Evolutionary conservation across 331 rosid genomes (phyloP), one percentile per base, ranked within the genome.

Genomic region (Rhamnella rubrinervis): DNA sequence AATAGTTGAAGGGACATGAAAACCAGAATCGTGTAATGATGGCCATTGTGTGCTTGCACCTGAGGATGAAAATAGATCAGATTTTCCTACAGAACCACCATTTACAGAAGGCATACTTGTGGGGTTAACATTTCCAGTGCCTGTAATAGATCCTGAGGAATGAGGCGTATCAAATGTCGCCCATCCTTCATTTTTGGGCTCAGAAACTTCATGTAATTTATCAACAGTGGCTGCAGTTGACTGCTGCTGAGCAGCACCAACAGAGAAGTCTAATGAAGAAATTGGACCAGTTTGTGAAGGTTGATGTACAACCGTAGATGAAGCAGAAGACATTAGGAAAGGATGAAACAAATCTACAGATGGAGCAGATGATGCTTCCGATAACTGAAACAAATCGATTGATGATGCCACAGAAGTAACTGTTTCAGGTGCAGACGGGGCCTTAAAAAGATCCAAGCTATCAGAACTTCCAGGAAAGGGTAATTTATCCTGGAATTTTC

Each of bases 111-210:
- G 79, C 55, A 47, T 38, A 55, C 52, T 71, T 19, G 71, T 68
- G 9, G 71, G 71, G 55, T 23, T 66, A 66, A 68, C 63, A 72
- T 71, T 80, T 75, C 76, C 88, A 10, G 56, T 67, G 74, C 62
- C 61, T 18, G 78, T 44, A 70, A 72, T 28, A 47, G 84, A 74
- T 71, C 76, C 19, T 15, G 81, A 26, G 50, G 63, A 55, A 65
- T 75, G 85, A 57, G 92, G 95, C 5, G 59, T 46, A 70, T 90
- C 92, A 79, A 90, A 90, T 21, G 95, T 86, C 50, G 97, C 97
- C 97, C 97, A 90, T 37, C 92, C 92, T 79, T 81, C 90, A 83
- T 76, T 88, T 77, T 66, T 74, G 35, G 88, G 86, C 61, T 66
- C 77, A 72, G 83, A 79, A 25, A 70, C 66, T 55, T 82, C 81